Evolutionary conservation across 306 rosid species (phyloP).

Genomic region (Astragalus glycyphyllos): DNA sequence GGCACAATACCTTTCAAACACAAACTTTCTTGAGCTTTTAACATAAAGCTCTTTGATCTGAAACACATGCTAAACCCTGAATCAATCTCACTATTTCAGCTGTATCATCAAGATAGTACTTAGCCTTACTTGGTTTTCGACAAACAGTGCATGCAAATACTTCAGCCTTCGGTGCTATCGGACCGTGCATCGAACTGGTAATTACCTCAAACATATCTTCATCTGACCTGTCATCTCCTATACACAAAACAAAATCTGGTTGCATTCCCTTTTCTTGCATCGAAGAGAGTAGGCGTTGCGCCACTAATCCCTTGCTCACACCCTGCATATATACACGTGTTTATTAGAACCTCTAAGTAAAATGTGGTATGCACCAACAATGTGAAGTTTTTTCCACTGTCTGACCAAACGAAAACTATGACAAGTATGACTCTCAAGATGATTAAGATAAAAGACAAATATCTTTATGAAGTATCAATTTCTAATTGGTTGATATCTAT

Average conservation of each 20-base stretch:
- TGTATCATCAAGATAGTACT: slow-evolving; percentile 51
- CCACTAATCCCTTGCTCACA: slow-evolving; percentile 84
- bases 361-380: too few species aligned
- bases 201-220: slow-evolving; percentile 87
- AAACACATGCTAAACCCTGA: slow-evolving; percentile 75
- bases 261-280: slow-evolving; percentile 63
- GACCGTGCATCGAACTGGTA: slow-evolving; percentile 37
- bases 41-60: slow-evolving; percentile 47
- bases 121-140: slow-evolving; percentile 54
- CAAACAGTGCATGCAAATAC: slow-evolving; percentile 52
- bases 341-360: background rate
- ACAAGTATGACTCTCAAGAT: too few species aligned
- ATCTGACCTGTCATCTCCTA: slow-evolving; percentile 90
- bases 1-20: slow-evolving; percentile 33
- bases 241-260: slow-evolving; percentile 84
- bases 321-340: slow-evolving; percentile 56
- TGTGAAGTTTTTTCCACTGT: too few species aligned
- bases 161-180: slow-evolving; percentile 36
- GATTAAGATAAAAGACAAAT: too few species aligned
- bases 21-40: slow-evolving; percentile 30
- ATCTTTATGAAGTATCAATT: too few species aligned
- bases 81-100: slow-evolving; percentile 73
- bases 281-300: slow-evolving; percentile 63
- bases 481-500: too few species aligned
- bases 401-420: too few species aligned